Base-by-base conservation (phyloP, 345 rosid species). In the Theobroma cacao region DNA sequence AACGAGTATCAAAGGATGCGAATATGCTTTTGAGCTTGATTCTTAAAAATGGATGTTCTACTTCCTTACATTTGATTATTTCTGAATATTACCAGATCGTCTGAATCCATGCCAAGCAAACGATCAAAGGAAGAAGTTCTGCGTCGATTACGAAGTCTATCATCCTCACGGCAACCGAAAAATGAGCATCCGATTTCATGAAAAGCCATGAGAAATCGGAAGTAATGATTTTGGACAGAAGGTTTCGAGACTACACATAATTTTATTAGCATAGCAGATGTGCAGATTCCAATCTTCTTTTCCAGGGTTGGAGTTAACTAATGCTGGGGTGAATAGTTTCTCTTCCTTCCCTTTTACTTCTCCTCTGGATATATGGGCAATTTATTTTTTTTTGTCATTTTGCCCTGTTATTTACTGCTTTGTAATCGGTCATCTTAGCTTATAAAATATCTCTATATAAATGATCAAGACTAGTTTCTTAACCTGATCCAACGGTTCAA, bases 351-450 rank as follows among this genome's bases (percentile, higher is more conserved):
- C 30, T 22, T 22, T 61, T 56, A 40, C 65, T 65, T 45, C 40
- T 64, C 56, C 30, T 78, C 30, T 12, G 76, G 74, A 76, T 66
- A 61, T 59, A 63, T 28, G 71, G 72, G 75, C 50, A 62, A 20
- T 40, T 11, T 15, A 1, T 52, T 14, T 11, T 40, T 59, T n/a
- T 17, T 45, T 17, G 22, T 73, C 47, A 18, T 14, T 64, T 56
- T 38, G 63, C 74, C 62, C 74, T 2, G 40, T 67, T 59, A 6
- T 78, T 75, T 67, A 28, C 34, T 28, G 38, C 63, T 40, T 41
- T 13, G 30, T 41, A 26, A 26, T 30, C n/a, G n/a, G 33, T 66
- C 14, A 4, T 66, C 33, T 18, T 63, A 63, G 40, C 40, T 62
- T 28, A 31, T 20, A 33, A 38, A n/a, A 33, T 5, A 36, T 36